Evolutionary conservation across 1,139 yeast species (phyloP), one percentile per base, ranked within the genome.

Genomic region (Suhomyces terraborum): DNA sequence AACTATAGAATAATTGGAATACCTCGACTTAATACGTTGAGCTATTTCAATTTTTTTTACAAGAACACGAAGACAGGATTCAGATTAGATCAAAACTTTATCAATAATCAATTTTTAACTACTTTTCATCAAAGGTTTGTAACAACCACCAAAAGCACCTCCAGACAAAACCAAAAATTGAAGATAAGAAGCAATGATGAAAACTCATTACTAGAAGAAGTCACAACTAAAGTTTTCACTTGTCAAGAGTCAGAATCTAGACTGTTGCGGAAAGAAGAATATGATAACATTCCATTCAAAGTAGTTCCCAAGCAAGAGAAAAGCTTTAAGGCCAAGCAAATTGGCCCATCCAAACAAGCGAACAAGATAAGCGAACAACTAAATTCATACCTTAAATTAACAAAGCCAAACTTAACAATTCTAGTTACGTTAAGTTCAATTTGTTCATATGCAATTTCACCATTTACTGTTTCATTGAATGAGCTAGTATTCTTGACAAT

Each of bases 391-490:
- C 50, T 88, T 14, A 88, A 88, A 49, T 73, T 93, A 17, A 80
- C 96, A 2, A 93, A 93, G 62, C 98, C 99, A 12, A 77, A 89
- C 44, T 73, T 93, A 40, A 88, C 98, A 0, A 79, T 91, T 6
- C 67, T 94, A 34, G 96, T 93, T 5, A 95, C 94, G 55, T 70
- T 93, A 18, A 86, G 96, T 43, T 87, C 96, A 1, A 88, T 93
- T 55, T 88, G 98, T 46, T 85, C 97, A 0, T 93, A 93, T 58
- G 97, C 98, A 0, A 69, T 93, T 24, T 88, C 96, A 0, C 98
- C 98, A 1, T 75, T 77, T 50, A 80, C 91, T 2, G 83, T 82
- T 0, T 80, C 95, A 1, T 62, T 93, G 1, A 69, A 80, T 8
- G 84, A 88, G 51, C 72, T 93, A 32, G 53, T 85, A 31, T 81